Evolutionary conservation across 495 filamentous ascomycete genomes (phyloP).

Genomic region (Chaetomium tenue): DNA sequence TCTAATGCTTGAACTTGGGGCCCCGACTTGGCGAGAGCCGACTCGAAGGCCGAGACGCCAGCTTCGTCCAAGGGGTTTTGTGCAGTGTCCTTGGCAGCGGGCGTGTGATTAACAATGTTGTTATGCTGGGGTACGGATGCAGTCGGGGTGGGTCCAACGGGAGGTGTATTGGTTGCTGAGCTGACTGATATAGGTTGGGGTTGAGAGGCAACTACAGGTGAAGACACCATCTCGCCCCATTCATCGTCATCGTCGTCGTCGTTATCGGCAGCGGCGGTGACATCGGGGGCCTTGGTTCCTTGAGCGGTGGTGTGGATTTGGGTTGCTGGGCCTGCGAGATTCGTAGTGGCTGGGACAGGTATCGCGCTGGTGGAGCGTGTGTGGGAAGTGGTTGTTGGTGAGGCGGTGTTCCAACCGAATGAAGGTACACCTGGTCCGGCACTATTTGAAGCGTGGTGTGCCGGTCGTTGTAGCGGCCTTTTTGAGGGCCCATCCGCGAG

Average conservation of each 20-base stretch:
- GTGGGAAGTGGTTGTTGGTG: constrained; percentile 15
- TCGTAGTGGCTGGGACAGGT: background rate
- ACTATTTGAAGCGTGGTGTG: constrained; percentile 26
- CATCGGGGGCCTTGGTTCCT: background rate
- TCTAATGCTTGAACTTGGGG: background rate
- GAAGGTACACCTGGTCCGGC: constrained; percentile 29
- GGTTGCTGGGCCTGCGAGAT: background rate
- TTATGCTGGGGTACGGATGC: background rate
- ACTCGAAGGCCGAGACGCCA: constrained; percentile 43
- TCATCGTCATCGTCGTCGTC: constrained; percentile 52
- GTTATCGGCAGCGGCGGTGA: constrained; percentile 33
- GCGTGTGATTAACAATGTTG: background rate
- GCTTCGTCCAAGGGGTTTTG: constrained; percentile 38
- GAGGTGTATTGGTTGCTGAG: constrained; percentile 14
- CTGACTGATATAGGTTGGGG: constrained; percentile 19
- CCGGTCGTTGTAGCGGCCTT: constrained; percentile 15
- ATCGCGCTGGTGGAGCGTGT: background rate
- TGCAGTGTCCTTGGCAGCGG: background rate
- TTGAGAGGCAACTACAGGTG: constrained; percentile 36
- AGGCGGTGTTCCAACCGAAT: constrained; percentile 41
- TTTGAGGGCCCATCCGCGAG: background rate
- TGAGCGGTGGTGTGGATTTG: background rate
- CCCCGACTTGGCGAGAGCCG: constrained; percentile 16
- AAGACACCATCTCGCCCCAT: constrained; percentile 58
- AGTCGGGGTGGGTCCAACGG: constrained; percentile 12